A percentile compares a stretch with the other conserved stretches of the same genome.
Conservation (phyloP, 2,329 filamentous ascomycete species). For the Colletotrichum echinochloae region DNA sequence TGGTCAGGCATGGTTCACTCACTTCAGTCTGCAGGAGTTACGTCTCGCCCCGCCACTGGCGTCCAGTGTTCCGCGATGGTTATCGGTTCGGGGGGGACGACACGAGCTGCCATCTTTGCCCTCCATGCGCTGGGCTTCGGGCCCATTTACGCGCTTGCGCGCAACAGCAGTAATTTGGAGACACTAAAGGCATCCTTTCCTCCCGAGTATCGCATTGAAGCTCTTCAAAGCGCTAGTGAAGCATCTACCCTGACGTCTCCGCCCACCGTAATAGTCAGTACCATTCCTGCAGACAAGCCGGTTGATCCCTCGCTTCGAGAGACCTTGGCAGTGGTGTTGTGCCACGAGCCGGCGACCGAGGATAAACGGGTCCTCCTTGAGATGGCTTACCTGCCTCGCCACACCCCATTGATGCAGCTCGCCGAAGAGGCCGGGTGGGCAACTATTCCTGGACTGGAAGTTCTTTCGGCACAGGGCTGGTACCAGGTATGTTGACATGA, state of each 20-base stretch:
- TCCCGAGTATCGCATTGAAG: constrained; percentile 74
- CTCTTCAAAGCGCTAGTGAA: constrained; percentile 56
- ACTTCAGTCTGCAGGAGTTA: constrained; percentile 76
- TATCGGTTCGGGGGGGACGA: constrained; percentile 91
- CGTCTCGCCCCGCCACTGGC: constrained; percentile 49
- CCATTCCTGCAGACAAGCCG: constrained; percentile 88
- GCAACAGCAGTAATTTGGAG: constrained; percentile 76
- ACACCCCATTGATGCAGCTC: constrained; percentile 87
- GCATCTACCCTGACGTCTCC: constrained; percentile 48
- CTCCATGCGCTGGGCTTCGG: constrained; percentile 85
- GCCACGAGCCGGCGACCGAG: constrained; percentile 53
- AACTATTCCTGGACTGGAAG: constrained; percentile 88
- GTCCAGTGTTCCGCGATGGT: constrained; percentile 73
- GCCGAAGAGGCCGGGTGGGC: constrained; percentile 83
- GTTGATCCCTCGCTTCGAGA: constrained; percentile 79
- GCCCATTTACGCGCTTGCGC: constrained; percentile 88
- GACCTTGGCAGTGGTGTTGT: constrained; percentile 68
- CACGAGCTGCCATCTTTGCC: constrained; percentile 90
- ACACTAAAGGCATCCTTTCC: constrained; percentile 80
- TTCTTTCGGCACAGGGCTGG: constrained; percentile 88
- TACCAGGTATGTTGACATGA: constrained; percentile 74
- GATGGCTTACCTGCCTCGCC: constrained; percentile 94
- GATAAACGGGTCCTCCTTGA: constrained; percentile 78
- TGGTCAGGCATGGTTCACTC: constrained; percentile 92
- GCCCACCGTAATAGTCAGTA: constrained; percentile 84